Base-by-base conservation (phyloP, 2,329 filamentous ascomycete species). In the Furcasterigmium furcatum region DNA sequence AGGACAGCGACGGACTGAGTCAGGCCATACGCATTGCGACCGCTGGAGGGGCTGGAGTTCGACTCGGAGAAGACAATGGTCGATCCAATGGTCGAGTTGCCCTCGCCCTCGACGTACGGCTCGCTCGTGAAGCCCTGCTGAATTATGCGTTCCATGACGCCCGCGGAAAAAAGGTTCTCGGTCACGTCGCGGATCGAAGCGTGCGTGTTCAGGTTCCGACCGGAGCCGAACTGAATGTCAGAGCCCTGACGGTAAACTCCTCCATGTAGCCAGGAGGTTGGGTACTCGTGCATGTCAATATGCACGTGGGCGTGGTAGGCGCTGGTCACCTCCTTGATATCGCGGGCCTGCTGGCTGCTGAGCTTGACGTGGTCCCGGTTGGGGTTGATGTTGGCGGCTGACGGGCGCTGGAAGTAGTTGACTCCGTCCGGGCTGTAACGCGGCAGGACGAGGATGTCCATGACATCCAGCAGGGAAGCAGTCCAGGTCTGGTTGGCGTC, bases 331-430 rank as follows among this genome's bases (percentile, higher is more conserved):
- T 51, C 35, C 47, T 64, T 63, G 32, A 64, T 59, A 19, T 55
- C 49, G 7, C 56, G 53, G 0, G 61, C 63, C 41, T 64, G 61
- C 46, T 61, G 51, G 4, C 61, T 52, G 2, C 57, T 59, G 1
- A 64, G 54, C 21, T 62, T 64, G 2, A 55, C 54, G 12, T 63
- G 59, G n/a, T 64, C 61, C 1, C 61, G 55, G 43, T 64, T 64
- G 2, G 61, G 61, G 21, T 64, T 61, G 7, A 55, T 56, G 29
- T 57, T 59, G 1, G 56, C 55, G 0, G 61, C 54, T 1, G 63
- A 41, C 0, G 44, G 48, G 2, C 61, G 58, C 48, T 64, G 61
- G 46, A 63, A 64, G 44, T 64, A 64, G 16, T 52, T 58, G 3
- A 62, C 55, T 1, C 61, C 61, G 14, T 64, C 61, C 1, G 61